Base-by-base conservation (phyloP, 352 stramenopile species). In the Phytophthora podocarpi region DNA sequence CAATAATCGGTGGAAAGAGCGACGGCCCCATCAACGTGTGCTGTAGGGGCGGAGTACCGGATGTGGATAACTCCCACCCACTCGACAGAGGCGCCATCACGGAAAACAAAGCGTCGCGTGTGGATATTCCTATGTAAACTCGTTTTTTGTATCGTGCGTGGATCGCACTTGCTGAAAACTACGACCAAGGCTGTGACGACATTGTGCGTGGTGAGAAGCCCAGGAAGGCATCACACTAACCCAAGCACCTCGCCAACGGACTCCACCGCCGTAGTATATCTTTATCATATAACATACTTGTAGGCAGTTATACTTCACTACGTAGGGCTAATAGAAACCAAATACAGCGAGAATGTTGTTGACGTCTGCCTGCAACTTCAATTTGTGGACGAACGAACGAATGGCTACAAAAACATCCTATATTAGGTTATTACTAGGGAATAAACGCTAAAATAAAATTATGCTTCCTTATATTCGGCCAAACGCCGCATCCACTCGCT, bases 211-310 rank as follows among this genome's bases (percentile, higher is more conserved):
- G 4, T 13, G 12, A 28, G 13, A 54, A 49, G 13, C 24, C 32
- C 27, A 16, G 27, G 13, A 32, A 3, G 16, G 10, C 26, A 34
- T 5, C 32, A 48, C 16, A 21, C 37, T 16, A 41, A 39, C 34
- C 13, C 16, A 9, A 58, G 13, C 24, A 53, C 10, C 27, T 23
- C 36, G 12, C 35, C 30, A 47, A 62, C 10, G 7, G 5, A 36
- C 45, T 49, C 23, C 31, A 20, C 26, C n/a, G 20, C 20, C 50
- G 57, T 64, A 67, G 64, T 67, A 55, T 62, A 46, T 39, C 36
- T 57, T 46, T 51, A 67, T 51, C 31, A 50, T 67, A 59, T 63
- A 67, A 35, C 40, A 70, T 67, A 67, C 30, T 57, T 61, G 40
- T 66, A 64, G 9, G 37, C 55, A 56, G 21, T 23, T 31, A 21